Evolutionary conservation across 1,139 yeast genomes (phyloP).

Genomic region (Sugiyamaella neomexicana): DNA sequence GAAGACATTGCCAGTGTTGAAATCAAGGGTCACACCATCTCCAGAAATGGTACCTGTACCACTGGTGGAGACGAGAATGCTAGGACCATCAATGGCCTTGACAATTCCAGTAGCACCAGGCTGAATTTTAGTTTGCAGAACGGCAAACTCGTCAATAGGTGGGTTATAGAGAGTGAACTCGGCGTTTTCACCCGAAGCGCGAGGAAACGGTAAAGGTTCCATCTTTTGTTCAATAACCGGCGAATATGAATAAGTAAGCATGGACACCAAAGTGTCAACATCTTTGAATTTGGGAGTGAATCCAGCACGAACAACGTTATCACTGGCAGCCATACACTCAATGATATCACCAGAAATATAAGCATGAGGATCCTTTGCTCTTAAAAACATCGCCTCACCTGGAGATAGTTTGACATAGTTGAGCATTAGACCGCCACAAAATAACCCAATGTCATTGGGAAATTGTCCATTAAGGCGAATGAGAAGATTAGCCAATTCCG

Average conservation of each 20-base stretch:
- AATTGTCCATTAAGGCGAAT: conserved; percentile 80
- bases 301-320: conserved; percentile 97
- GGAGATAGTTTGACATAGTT: conserved; percentile 79
- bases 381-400: conserved; percentile 97
- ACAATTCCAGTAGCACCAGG: conserved; percentile 51
- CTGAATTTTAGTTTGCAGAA: conserved; percentile 67
- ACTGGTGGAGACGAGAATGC: conserved; percentile 77
- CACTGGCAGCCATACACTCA: conserved; percentile 99
- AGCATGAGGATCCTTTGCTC: conserved; percentile 98
- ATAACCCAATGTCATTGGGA: conserved; percentile 90
- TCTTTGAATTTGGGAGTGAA: conserved; percentile 98
- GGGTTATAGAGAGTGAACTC: conserved; percentile 76
- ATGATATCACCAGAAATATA: conserved; percentile 95
- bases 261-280: conserved; percentile 80
- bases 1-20: conserved; percentile 70
- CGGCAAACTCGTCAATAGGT: conserved; percentile 94
- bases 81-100: conserved; percentile 77
- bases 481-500: conserved; percentile 67
- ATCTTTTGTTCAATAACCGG: conserved; percentile 92
- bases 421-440: conserved; percentile 90
- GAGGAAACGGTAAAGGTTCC: conserved; percentile 63
- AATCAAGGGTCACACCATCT: conserved; percentile 44
- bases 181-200: conserved; percentile 54
- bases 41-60: conserved; percentile 67
- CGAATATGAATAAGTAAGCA: conserved; percentile 87